A percentile compares a stretch with the other conserved stretches of the same genome.
Evolutionary conservation across 768 basidiomycete species (phyloP).

Genomic region (Amanita exitialis): DNA sequence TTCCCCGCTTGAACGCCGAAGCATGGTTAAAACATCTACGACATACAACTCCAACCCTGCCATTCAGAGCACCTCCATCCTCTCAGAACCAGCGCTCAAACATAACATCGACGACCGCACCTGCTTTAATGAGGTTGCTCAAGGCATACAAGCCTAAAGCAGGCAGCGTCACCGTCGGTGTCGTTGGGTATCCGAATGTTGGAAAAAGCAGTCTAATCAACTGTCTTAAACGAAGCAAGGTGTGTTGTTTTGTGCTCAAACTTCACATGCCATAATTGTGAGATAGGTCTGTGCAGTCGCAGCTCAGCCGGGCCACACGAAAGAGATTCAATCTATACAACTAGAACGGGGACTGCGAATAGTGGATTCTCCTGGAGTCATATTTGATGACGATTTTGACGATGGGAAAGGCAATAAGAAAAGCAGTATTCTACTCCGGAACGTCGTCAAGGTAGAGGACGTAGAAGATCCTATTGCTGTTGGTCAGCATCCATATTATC

Average conservation of each 20-base stretch:
- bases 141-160: constrained; percentile 74
- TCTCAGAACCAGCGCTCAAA: constrained; percentile 73
- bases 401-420: constrained; percentile 37
- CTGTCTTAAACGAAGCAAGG: constrained; percentile 78
- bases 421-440: constrained; percentile 66
- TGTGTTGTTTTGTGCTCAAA: constrained; percentile 15
- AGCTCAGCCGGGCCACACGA: constrained; percentile 90
- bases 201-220: constrained; percentile 96
- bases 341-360: constrained; percentile 89
- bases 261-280: background rate
- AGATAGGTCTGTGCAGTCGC: constrained; percentile 84
- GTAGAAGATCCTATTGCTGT: constrained; percentile 86
- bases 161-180: constrained; percentile 74
- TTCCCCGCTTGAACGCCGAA: constrained; percentile 81
- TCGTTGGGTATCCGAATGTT: constrained; percentile 96
- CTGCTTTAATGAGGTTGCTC: constrained; percentile 67
- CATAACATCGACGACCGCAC: constrained; percentile 69
- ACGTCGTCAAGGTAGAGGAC: constrained; percentile 86
- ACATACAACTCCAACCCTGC: constrained; percentile 85
- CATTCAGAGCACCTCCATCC: constrained; percentile 75
- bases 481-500: constrained; percentile 32
- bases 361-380: constrained; percentile 95
- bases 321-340: constrained; percentile 83
- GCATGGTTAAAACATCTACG: constrained; percentile 88
- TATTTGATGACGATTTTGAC: constrained; percentile 67